Base-by-base conservation (phyloP, 306 rosid species). In the Trifolium dubium region DNA sequence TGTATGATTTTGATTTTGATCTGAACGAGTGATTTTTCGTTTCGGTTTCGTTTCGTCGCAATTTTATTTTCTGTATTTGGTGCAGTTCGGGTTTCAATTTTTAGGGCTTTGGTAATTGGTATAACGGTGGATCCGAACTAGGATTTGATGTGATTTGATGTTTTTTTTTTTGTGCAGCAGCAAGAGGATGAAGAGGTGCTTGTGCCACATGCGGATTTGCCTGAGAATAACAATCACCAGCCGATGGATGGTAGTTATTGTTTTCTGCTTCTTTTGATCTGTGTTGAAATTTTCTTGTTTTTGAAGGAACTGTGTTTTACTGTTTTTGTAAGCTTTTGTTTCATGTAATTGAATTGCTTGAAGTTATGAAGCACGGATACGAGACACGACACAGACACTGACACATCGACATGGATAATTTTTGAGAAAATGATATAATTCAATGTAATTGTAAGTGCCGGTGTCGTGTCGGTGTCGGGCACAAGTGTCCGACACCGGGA, bases 131-230 rank as follows among this genome's bases (percentile, higher is more conserved):
- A 82, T 83, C 87, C 78, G 79, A 75, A 71, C 67, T 41, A 64
- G 69, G 13, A 37, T 63, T 80, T 69, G 83, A 76, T 65, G 77
- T 77, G 67, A 82, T 82, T 67, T 60, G 46, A 23, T 23, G 37
- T 74, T 50, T 66, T 75, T 5, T 18, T 81, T 83, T 73, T 35
- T 77, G 46, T 77, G 64, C 88, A 88, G 96, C 94, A 83, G 72
- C 93, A 84, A 69, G 96, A 90, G 88, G 97, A 91, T 32, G 94
- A 91, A 71, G 94, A 88, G 86, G 87, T 87, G 90, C 97, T 91
- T 64, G 92, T 91, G 41, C 97, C 94, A 28, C 94, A 86, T 66
- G 80, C 97, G 3, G 97, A 91, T 87, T 87, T 88, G 83, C 82
- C 90, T 0, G 94, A 88, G 80, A 88, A 86, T 75, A 86, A 88